Evolutionary conservation across 768 basidiomycete genomes (phyloP).

Genomic region (Hemileccinum rubropunctum): DNA sequence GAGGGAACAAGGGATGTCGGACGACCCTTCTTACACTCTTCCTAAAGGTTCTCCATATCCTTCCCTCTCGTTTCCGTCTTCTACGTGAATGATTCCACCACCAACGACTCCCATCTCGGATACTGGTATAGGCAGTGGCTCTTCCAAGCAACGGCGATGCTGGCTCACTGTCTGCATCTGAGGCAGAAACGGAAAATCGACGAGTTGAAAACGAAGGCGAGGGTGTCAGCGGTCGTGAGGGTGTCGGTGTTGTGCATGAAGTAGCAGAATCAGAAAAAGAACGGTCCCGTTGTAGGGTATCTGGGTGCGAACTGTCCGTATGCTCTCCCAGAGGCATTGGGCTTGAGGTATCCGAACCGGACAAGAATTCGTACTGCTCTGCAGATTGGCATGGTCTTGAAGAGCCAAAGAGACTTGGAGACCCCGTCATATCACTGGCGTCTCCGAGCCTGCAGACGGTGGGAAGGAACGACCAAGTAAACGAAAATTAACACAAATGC

Average conservation of each 20-base stretch:
- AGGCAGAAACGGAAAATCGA: slow-evolving; percentile 51
- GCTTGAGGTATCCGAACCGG: slow-evolving; percentile 29
- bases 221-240: slow-evolving; percentile 64
- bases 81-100: slow-evolving; percentile 60
- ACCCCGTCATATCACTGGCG: slow-evolving; percentile 17
- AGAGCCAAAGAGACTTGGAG: slow-evolving; percentile 11
- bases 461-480: slow-evolving; percentile 5
- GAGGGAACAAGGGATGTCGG: slow-evolving; percentile 74
- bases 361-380: slow-evolving; percentile 46
- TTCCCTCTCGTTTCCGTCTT: slow-evolving; percentile 49
- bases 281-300: slow-evolving; percentile 20
- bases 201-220: slow-evolving; percentile 51
- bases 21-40: slow-evolving; percentile 54
- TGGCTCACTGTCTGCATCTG: slow-evolving; percentile 64
- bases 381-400: slow-evolving; percentile 14
- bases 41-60: slow-evolving; percentile 48
- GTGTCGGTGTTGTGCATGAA: slow-evolving; percentile 48
- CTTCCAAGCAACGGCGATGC: slow-evolving; percentile 43
- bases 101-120: slow-evolving; percentile 45
- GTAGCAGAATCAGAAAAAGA: slow-evolving; percentile 28
- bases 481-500: neutral
- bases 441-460: slow-evolving; percentile 6
- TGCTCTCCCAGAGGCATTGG: slow-evolving; percentile 9
- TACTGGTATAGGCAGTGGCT: slow-evolving; percentile 30
- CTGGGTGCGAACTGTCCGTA: slow-evolving; percentile 21